Evolutionary conservation across 1,284 basidiomycete species (phyloP), one percentile per base, ranked within the genome.

Genomic region (Cerioporus squamosus): DNA sequence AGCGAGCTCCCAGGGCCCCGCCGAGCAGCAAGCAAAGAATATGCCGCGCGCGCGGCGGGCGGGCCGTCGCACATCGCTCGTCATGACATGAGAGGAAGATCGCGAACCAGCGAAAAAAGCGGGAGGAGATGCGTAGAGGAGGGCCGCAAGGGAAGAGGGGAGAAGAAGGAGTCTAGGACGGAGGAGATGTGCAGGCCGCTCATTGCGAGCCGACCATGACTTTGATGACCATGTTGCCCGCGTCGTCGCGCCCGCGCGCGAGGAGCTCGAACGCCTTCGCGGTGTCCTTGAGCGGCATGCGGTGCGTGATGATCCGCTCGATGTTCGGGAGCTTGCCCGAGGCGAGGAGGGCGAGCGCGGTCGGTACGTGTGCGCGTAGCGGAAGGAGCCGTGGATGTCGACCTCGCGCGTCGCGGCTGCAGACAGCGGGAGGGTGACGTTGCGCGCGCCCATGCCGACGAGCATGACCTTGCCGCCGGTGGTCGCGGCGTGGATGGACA

Each of bases 381-480:
- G 83, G 87, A 98, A 98, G 46, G 93, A 93, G 61, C 96, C 96
- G 66, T 90, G 83, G 66, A 98, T 86, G 75, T 98, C 95, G 60
- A 98, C 94, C 77, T 98, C 96, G 52, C 96, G 88, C 48, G 90
- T 77, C 14, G 94, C 87, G 15, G 94, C 93, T 18, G 85, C 83
- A 29, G 90, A 90, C 55, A 95, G 81, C n/a, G 96, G 95, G 50
- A 97, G 81, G 60, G 83, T 81, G 58, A 92, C 85, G 69, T 90
- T 91, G 61, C 88, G 85, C 20, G 92, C 87, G 64, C 96, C 96
- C 96, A 98, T 98, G 31, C 96, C 96, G 66, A 98, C 87, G 68
- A 95, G 91, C 79, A 95, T 89, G 55, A 97, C 91, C 72, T 91
- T 93, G 44, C 93, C 93, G 52, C 95, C 95, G 5, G 92, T 81